These are phyloP conservation scores for Tuctoria greenei DNA, from an alignment of 176 grass and related monocot species.

Conservation along the genomic window DNA sequence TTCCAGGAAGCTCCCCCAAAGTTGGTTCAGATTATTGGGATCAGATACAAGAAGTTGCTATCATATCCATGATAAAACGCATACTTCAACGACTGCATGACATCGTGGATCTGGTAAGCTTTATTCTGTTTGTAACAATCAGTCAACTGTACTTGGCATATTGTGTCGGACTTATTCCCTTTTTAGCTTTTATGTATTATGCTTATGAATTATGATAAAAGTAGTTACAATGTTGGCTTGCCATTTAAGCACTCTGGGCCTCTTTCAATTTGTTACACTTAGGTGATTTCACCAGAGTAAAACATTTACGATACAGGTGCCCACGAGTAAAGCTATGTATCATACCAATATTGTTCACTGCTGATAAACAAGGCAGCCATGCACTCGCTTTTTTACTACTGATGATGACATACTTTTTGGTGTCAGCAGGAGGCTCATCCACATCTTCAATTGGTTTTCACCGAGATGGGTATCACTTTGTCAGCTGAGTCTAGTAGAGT, in stretches of 20 bases:
- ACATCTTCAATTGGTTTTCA: slow-evolving; percentile 72
- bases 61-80: slow-evolving; percentile 70
- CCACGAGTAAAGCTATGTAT: slow-evolving; percentile 23
- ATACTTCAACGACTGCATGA: slow-evolving; percentile 72
- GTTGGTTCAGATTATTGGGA: slow-evolving; percentile 84
- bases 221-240: slow-evolving; percentile 1
- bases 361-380: slow-evolving; percentile 18
- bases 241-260: slow-evolving; percentile 1
- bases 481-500: slow-evolving; percentile 73
- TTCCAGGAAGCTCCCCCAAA: slow-evolving; percentile 66
- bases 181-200: slow-evolving; percentile 44
- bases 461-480: slow-evolving; percentile 47
- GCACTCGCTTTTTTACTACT: slow-evolving; percentile 22
- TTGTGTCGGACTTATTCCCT: neutral
- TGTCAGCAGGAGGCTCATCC: slow-evolving; percentile 64
- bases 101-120: slow-evolving; percentile 67
- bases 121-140: slow-evolving; percentile 36
- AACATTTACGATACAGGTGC: slow-evolving; percentile 5
- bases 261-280: slow-evolving; percentile 21
- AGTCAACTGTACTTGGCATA: slow-evolving; percentile 22
- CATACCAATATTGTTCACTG: slow-evolving; percentile 1
- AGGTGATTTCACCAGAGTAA: slow-evolving; percentile 16
- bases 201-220: neutral
- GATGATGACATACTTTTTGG: slow-evolving; percentile 24
- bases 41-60: slow-evolving; percentile 93